Percentiles rank a stretch among this genome's conserved stretches.
Evolutionary conservation across 2,329 filamentous ascomycete species (phyloP).

Genomic region (Penicillium sp.): DNA sequence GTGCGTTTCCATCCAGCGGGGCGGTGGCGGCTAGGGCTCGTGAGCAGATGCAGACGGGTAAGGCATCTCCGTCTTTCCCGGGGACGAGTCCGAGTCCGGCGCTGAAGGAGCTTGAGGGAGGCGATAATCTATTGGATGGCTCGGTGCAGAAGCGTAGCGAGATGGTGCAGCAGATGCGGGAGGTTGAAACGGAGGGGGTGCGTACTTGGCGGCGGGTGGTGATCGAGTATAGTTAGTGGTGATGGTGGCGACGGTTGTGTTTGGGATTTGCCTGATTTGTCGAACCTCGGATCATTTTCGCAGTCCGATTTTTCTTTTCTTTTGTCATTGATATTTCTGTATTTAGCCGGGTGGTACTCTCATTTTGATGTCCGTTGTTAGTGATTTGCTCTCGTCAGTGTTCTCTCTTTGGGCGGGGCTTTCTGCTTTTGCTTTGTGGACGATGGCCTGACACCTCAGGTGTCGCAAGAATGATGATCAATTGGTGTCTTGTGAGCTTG

Average conservation of each 20-base stretch:
- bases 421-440: background rate
- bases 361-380: conserved; percentile 1
- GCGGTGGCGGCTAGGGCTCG: conserved; percentile 22
- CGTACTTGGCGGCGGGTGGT: conserved; percentile 40
- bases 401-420: background rate
- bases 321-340: background rate
- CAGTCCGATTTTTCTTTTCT: conserved; percentile 6
- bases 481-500: too few species aligned
- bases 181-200: conserved; percentile 33
- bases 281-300: background rate
- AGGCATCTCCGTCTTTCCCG: conserved; percentile 6
- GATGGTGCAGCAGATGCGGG: conserved; percentile 34
- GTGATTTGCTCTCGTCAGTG: background rate
- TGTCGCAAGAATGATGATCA: background rate
- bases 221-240: conserved; percentile 37
- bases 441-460: background rate
- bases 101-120: conserved; percentile 13
- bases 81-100: background rate
- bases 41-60: conserved; percentile 10
- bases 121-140: background rate
- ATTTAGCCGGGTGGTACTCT: background rate
- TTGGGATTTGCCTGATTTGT: background rate
- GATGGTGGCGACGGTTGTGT: background rate
- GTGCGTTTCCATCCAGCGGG: conserved; percentile 24
- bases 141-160: conserved; percentile 34